A percentile compares a stretch with the other conserved stretches of the same genome.
phyloP scores from a whole-genome alignment of 139 green algal genomes.

The Limnomonas spitsbergensis region DNA sequence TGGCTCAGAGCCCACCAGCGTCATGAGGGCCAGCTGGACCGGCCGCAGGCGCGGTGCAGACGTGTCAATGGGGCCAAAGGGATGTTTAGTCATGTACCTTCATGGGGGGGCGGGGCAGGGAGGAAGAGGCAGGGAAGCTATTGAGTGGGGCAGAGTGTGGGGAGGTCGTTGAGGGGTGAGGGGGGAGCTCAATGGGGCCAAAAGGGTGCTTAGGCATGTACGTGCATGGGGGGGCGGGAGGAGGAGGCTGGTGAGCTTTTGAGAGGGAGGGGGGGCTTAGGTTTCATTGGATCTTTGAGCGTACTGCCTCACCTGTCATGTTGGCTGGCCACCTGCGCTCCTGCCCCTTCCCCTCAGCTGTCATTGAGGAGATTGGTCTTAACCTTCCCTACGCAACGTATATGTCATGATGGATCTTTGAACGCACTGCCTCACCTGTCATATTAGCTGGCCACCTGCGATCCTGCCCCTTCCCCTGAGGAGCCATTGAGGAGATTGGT shows the following conservation, averaged over 20 bases:
- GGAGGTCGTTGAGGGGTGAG: background rate
- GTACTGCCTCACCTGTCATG: background rate
- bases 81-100: constrained; percentile 16
- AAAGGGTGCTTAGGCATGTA: background rate
- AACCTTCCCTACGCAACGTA: too few relatives aligned
- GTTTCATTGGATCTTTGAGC: background rate
- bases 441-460: background rate
- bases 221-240: background rate
- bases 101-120: background rate
- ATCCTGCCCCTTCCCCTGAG: background rate
- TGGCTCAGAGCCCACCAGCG: constrained; percentile 11
- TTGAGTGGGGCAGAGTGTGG: background rate
- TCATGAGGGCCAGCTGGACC: constrained; percentile 37
- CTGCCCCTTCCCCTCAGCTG: background rate
- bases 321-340: background rate
- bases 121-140: background rate
- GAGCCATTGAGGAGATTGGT: background rate
- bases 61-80: constrained; percentile 25
- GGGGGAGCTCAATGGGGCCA: background rate
- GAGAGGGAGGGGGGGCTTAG: background rate
- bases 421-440: background rate
- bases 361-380: background rate
- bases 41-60: constrained; percentile 28
- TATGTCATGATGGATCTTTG: too few relatives aligned
- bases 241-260: background rate